These are phyloP conservation scores for Priceomyces carsonii DNA, from an alignment of 805 yeast genomes.

Conservation along the genomic window DNA sequence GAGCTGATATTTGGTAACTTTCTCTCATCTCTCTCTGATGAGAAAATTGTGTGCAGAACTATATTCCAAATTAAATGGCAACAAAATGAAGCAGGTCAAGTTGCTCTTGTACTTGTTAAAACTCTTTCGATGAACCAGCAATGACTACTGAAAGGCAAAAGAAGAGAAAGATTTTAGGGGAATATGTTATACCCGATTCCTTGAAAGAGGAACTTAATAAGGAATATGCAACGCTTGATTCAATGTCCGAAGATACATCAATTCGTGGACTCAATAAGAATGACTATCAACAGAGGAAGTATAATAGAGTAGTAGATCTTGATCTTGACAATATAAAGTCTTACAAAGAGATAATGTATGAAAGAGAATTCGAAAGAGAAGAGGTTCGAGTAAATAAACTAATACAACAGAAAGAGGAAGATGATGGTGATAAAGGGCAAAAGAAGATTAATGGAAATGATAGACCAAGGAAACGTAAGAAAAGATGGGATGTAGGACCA, in stretches of 20 bases:
- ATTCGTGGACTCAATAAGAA: conserved; percentile 18
- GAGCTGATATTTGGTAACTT: too few species aligned
- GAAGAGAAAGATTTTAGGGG: conserved; percentile 25
- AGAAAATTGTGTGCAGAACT: too few species aligned
- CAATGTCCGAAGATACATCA: conserved; percentile 13
- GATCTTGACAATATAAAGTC: conserved; percentile 26
- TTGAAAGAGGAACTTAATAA: conserved; percentile 25
- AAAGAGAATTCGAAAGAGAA: conserved; percentile 42
- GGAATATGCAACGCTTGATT: conserved; percentile 21
- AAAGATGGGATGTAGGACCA: conserved; percentile 49
- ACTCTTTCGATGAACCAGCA: too few species aligned
- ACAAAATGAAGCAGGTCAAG: too few species aligned
- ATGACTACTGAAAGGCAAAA: conserved; percentile 5
- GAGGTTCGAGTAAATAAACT: conserved; percentile 24
- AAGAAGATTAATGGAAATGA: background rate
- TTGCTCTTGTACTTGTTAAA: too few species aligned
- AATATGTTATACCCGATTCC: conserved; percentile 30
- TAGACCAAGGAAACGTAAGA: conserved; percentile 20
- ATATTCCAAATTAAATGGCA: too few species aligned
- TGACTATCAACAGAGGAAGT: conserved; percentile 31
- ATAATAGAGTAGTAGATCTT: conserved; percentile 24
- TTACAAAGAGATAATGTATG: conserved; percentile 44
- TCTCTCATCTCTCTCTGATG: too few species aligned
- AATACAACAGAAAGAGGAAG: conserved; percentile 19
- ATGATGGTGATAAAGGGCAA: conserved; percentile 3